Evolutionary conservation across 805 yeast species (phyloP).

Genomic region (Isabelozyma gotoi): DNA sequence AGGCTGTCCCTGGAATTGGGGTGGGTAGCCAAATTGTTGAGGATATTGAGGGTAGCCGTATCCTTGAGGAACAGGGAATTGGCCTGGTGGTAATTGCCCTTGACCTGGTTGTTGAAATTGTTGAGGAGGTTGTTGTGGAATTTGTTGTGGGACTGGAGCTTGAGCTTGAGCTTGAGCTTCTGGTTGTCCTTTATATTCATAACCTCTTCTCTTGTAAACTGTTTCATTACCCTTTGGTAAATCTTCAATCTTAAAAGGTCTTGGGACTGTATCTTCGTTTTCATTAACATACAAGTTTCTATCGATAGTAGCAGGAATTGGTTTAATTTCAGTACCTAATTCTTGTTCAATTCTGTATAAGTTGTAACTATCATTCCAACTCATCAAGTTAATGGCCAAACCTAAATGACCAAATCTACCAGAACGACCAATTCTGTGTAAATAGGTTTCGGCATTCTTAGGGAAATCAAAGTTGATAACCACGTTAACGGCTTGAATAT

Average conservation of each 20-base stretch:
- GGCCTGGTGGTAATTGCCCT: conserved; percentile 14
- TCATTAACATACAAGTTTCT: conserved; percentile 84
- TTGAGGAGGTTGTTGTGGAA: conserved; percentile 4
- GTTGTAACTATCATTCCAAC: conserved; percentile 94
- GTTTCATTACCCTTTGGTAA: conserved; percentile 47
- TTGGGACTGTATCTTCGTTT: conserved; percentile 73
- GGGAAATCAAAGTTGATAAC: conserved; percentile 99
- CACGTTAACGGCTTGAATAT: conserved; percentile 97
- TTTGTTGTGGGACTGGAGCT: conserved; percentile 8
- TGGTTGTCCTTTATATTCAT: conserved; percentile 49
- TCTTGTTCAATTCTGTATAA: conserved; percentile 95
- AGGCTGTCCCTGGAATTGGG: conserved; percentile 13
- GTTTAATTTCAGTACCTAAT: conserved; percentile 94
- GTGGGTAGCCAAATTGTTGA: conserved; percentile 14
- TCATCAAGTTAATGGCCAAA: conserved; percentile 92
- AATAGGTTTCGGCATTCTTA: conserved; percentile 93
- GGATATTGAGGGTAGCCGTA: conserved; percentile 15
- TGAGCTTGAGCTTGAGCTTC: conserved; percentile 11
- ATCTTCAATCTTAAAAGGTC: conserved; percentile 78
- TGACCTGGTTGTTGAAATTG: conserved; percentile 14
- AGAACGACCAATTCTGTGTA: conserved; percentile 98
- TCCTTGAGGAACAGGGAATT: conserved; percentile 17
- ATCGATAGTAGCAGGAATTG: conserved; percentile 94
- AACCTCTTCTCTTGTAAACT: conserved; percentile 30
- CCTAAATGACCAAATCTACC: conserved; percentile 99